phyloP scores from a whole-genome alignment of 139 green algal species.

The Tetradesmus lagerheimii region DNA sequence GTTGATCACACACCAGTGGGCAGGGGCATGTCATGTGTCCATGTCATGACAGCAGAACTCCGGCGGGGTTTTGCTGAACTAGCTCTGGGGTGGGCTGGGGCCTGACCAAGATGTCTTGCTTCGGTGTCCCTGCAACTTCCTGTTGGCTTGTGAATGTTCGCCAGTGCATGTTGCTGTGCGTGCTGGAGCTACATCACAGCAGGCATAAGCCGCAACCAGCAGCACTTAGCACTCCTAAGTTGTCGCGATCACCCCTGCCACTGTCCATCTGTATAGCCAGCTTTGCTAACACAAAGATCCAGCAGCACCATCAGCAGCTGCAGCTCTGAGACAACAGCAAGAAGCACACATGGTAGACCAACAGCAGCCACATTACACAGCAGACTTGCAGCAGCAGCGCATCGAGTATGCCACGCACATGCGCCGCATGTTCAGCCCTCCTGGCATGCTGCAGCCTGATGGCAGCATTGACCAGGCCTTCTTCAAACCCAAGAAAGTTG shows the following conservation, averaged over 20 bases:
- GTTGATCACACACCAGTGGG: no score
- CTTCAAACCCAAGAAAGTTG: slow-evolving; percentile 81
- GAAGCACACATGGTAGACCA: background rate
- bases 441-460: slow-evolving; percentile 73
- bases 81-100: no score
- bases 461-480: slow-evolving; percentile 83
- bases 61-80: background rate
- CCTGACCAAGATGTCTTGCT: no score
- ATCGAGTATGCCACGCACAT: slow-evolving; percentile 69
- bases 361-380: background rate
- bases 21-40: no score
- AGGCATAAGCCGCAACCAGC: background rate
- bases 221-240: background rate
- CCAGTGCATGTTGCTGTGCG: no score
- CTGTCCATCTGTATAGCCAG: background rate
- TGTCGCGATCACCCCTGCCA: background rate
- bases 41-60: background rate
- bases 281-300: background rate
- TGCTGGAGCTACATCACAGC: no score
- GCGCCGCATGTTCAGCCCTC: slow-evolving; percentile 71
- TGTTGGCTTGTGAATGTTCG: no score
- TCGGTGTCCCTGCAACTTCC: no score
- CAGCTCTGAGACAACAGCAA: background rate
- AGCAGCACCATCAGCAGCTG: slow-evolving; percentile 8
- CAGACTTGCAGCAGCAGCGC: slow-evolving; percentile 21